Base-by-base conservation (phyloP, 2,329 filamentous ascomycete genomes). In the Aspergillus sp. region DNA sequence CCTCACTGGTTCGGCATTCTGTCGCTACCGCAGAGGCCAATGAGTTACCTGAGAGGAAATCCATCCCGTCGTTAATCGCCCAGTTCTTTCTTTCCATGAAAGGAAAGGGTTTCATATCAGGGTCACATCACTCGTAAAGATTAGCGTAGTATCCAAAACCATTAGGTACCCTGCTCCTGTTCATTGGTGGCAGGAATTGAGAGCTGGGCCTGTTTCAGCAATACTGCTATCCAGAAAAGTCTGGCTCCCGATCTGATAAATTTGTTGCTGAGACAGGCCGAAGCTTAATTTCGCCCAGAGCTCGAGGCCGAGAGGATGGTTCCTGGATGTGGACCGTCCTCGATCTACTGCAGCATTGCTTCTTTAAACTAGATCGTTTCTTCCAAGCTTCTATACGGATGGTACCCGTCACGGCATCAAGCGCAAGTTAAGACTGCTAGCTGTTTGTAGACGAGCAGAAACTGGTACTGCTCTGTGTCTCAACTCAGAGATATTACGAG, bases 401-500 rank as follows among this genome's bases (percentile, higher is more conserved):
- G 4, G 20, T 20, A 20, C 20, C 20, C 20, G 20, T 20, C 20
- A 9, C 57, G 13, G 1, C 15, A 5, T 15, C 12, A 11, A 24
- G 22, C 3, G n/a, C 12, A 9, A 34, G 42, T 44, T 48, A 22
- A 58, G 1, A 46, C 7, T 19, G 33, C 8, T 42, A 4, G 30
- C 20, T 56, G 51, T 67, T 68, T 48, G 62, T 65, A 15, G 70
- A 73, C 20, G 63, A 64, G 1, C 60, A 63, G 27, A 70, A 70
- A 22, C 57, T 71, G 2, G 77, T 86, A 39, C 70, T 74, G 44
- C 77, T 86, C 56, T 82, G 79, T 58, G 77, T 79, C 40, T 71
- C 78, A 7, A 79, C 80, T 2, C 84, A 87, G 64, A 70, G 71
- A 7, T 85, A 85, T 66, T 86, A 83, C 65, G 66, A 77, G 24